Evolutionary conservation across 116 monocot species (phyloP).

Genomic region (Zostera marina): DNA sequence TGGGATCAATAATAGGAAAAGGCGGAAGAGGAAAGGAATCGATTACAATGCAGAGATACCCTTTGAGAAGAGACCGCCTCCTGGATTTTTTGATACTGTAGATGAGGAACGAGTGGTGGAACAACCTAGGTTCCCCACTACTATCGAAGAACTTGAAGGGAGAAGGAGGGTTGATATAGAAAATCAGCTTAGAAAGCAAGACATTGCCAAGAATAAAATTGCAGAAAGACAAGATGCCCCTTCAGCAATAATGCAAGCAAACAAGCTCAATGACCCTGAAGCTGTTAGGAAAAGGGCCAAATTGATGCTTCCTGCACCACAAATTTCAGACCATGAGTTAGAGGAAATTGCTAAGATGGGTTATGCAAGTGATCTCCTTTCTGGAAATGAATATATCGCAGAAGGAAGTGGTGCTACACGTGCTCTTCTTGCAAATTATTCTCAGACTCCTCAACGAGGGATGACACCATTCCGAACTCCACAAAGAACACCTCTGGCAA

Average conservation of each 20-base stretch:
- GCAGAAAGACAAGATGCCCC: constrained; percentile 88
- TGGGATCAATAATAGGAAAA: constrained; percentile 71
- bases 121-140: constrained; percentile 71
- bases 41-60: constrained; percentile 99
- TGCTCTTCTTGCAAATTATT: constrained; percentile 81
- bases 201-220: constrained; percentile 91
- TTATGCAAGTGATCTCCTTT: constrained; percentile 58
- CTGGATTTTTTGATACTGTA: constrained; percentile 70
- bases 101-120: constrained; percentile 61
- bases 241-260: constrained; percentile 74
- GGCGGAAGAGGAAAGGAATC: constrained; percentile 85
- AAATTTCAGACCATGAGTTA: constrained; percentile 90
- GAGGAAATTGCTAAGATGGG: constrained; percentile 98
- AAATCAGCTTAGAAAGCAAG: constrained; percentile 83
- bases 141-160: constrained; percentile 96
- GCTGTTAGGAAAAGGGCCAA: constrained; percentile 87
- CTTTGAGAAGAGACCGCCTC: constrained; percentile 92
- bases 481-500: constrained; percentile 80
- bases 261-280: constrained; percentile 94
- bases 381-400: constrained; percentile 46
- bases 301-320: constrained; percentile 89
- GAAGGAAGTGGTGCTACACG: constrained; percentile 85
- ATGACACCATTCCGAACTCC: constrained; percentile 73
- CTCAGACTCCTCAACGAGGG: constrained; percentile 73
- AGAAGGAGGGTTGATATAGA: constrained; percentile 86